Percentiles rank a stretch among this genome's conserved stretches.
Conservation (phyloP, 352 stramenopile genomes). For the Phytophthora foliorum region DNA sequence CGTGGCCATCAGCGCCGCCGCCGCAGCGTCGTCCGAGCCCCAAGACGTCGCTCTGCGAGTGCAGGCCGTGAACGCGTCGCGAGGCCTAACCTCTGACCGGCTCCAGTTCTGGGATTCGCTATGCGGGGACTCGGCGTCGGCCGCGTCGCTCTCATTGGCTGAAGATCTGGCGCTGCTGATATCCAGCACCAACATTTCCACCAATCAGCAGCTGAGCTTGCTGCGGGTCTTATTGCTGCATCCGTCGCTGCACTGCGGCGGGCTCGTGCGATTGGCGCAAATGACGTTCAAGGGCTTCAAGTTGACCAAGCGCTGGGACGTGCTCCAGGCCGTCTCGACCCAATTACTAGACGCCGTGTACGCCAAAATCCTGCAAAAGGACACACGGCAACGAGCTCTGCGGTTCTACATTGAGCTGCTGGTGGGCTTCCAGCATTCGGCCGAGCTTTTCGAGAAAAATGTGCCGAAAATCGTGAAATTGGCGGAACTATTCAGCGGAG, state of each 20-base stretch:
- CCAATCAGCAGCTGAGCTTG: slow-evolving; percentile 43
- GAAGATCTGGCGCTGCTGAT: slow-evolving; percentile 70
- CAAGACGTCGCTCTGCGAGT: slow-evolving; percentile 6
- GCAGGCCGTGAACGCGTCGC: slow-evolving; percentile 13
- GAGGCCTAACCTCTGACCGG: slow-evolving; percentile 51
- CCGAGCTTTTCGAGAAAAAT: slow-evolving; percentile 60
- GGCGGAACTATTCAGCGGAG: slow-evolving; percentile 48
- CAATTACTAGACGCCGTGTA: slow-evolving; percentile 55
- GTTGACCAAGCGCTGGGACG: slow-evolving; percentile 80
- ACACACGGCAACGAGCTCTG: slow-evolving; percentile 42
- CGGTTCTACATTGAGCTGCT: slow-evolving; percentile 73
- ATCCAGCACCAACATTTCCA: slow-evolving; percentile 57
- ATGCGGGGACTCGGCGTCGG: slow-evolving; percentile 34
- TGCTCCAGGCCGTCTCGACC: slow-evolving; percentile 47
- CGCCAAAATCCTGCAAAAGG: slow-evolving; percentile 37
- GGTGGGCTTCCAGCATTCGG: slow-evolving; percentile 82
- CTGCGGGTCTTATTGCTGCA: slow-evolving; percentile 51
- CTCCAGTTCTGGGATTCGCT: slow-evolving; percentile 64
- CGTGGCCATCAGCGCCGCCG: slow-evolving; percentile 40
- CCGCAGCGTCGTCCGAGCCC: slow-evolving; percentile 4
- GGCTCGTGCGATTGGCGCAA: slow-evolving; percentile 66
- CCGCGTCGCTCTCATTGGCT: slow-evolving; percentile 32
- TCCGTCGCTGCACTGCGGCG: slow-evolving; percentile 41
- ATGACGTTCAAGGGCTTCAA: slow-evolving; percentile 76
- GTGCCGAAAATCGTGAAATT: slow-evolving; percentile 55